Evolutionary conservation across 345 rosid species (phyloP).

Genomic region (Cardamine resedifolia): DNA sequence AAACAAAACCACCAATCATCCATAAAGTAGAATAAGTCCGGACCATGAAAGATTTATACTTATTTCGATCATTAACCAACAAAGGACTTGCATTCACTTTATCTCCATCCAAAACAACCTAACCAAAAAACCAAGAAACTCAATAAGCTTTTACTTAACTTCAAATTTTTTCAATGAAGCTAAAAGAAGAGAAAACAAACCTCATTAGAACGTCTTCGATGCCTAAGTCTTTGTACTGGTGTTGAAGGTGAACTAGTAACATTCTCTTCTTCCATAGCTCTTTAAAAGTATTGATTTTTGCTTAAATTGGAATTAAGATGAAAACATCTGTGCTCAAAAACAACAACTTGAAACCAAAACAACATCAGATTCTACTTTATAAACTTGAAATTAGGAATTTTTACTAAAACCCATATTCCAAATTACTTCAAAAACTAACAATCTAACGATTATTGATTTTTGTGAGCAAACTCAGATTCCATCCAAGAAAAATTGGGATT

Average conservation of each 20-base stretch:
- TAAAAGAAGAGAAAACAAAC: slow-evolving; percentile 39
- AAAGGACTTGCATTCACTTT: slow-evolving; percentile 61
- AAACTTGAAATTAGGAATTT: not conserved
- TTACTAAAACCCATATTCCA: slow-evolving; percentile 7
- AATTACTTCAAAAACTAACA: not conserved
- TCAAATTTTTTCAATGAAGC: not conserved
- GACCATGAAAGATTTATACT: slow-evolving; percentile 78
- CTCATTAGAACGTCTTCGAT: slow-evolving; percentile 75
- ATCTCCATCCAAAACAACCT: slow-evolving; percentile 58
- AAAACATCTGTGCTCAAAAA: slow-evolving; percentile 26
- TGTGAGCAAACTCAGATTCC: slow-evolving; percentile 20
- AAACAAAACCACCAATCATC: slow-evolving; percentile 89
- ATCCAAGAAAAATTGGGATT: not conserved
- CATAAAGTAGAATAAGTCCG: slow-evolving; percentile 76
- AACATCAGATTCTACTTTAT: not conserved
- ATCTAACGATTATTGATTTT: not conserved
- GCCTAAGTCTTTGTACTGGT: slow-evolving; percentile 52
- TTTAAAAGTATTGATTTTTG: not conserved
- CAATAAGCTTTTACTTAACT: not conserved
- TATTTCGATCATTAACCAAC: slow-evolving; percentile 69
- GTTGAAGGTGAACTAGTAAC: slow-evolving; percentile 45
- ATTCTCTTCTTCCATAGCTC: slow-evolving; percentile 66
- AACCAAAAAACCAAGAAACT: slow-evolving; percentile 16
- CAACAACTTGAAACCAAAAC: not conserved
- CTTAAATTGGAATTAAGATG: not conserved